Conservation (phyloP, 495 filamentous ascomycete species). For the Acidiella bohemica region DNA sequence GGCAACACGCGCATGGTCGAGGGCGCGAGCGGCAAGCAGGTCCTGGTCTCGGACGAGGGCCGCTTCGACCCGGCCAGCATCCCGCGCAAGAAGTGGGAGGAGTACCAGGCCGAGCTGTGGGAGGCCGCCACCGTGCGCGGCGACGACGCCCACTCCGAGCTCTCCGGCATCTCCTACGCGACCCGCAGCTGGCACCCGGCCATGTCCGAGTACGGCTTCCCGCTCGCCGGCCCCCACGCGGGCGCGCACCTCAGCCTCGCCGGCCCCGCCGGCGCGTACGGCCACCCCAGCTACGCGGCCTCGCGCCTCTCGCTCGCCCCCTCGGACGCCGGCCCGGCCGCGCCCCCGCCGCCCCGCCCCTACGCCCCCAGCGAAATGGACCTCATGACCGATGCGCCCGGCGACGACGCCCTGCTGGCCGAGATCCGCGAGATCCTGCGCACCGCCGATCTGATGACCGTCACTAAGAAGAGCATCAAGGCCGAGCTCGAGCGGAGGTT, state of each 20-base stretch:
- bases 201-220: conserved; percentile 47
- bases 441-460: conserved; percentile 87
- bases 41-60: conserved; percentile 92
- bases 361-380: conserved; percentile 41
- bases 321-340: conserved; percentile 39
- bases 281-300: too few species aligned
- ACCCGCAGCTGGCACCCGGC: conserved; percentile 62
- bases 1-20: conserved; percentile 94
- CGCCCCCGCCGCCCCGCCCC: not conserved
- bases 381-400: conserved; percentile 65
- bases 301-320: conserved; percentile 72
- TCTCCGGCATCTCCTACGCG: conserved; percentile 80
- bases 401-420: conserved; percentile 75
- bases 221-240: conserved; percentile 31
- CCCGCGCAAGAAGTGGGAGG: conserved; percentile 96
- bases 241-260: conserved; percentile 69
- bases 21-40: conserved; percentile 84
- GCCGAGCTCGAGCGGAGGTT: conserved; percentile 81
- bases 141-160: conserved; percentile 81
- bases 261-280: conserved; percentile 29
- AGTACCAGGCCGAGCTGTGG: conserved; percentile 96
- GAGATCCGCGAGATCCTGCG: conserved; percentile 90
- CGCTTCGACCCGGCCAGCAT: conserved; percentile 92
- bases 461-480: conserved; percentile 98
- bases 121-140: conserved; percentile 55